Evolutionary conservation across 2,329 filamentous ascomycete genomes (phyloP).

Genomic region (Aspergillus arachidicola): DNA sequence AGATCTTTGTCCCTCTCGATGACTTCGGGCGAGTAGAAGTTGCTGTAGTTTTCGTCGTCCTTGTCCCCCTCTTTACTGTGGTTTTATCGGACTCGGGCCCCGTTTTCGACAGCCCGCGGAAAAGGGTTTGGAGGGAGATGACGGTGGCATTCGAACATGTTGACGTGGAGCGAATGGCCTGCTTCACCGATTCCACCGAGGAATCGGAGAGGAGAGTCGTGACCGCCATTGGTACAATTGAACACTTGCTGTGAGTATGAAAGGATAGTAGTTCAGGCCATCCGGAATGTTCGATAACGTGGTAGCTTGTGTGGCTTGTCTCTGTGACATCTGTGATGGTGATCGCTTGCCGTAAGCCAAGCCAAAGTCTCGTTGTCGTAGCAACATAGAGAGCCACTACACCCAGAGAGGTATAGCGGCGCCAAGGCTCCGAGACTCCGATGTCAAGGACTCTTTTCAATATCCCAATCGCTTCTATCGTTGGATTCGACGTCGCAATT

Average conservation of each 20-base stretch:
- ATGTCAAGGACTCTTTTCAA: constrained; percentile 6
- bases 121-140: constrained; percentile 42
- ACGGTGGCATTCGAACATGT: constrained; percentile 55
- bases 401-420: constrained; percentile 16
- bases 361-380: constrained; percentile 29
- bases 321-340: constrained; percentile 9
- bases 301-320: background rate
- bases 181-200: constrained; percentile 52
- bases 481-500: background rate
- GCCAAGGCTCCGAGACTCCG: constrained; percentile 11
- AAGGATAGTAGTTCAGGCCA: constrained; percentile 19
- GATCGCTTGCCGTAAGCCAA: constrained; percentile 16
- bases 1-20: constrained; percentile 27
- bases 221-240: constrained; percentile 31
- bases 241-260: constrained; percentile 5
- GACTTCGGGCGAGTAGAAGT: constrained; percentile 27
- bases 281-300: constrained; percentile 1
- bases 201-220: constrained; percentile 34
- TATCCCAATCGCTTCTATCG: background rate
- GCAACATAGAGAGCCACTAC: constrained; percentile 28
- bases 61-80: constrained; percentile 24
- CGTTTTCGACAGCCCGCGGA: constrained; percentile 32
- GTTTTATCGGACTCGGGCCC: constrained; percentile 24
- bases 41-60: constrained; percentile 27
- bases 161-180: constrained; percentile 55